Conservation (phyloP, 2,329 filamentous ascomycete genomes). For the Dothistroma septosporum region DNA sequence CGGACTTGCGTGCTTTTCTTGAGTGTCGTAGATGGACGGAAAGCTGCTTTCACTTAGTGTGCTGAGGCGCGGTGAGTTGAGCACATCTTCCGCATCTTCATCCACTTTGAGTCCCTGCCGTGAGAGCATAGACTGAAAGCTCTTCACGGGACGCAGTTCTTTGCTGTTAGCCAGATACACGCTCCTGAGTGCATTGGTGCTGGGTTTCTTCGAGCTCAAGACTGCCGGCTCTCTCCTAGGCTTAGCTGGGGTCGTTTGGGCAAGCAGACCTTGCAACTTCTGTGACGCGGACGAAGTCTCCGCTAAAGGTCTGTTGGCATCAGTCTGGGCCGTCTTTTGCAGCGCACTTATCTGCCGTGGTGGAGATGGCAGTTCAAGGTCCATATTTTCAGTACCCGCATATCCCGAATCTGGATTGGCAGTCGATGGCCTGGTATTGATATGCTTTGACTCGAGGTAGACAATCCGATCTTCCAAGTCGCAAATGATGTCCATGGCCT, state of each 20-base stretch:
- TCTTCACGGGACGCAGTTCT: conserved; percentile 32
- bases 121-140: conserved; percentile 36
- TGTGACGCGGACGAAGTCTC: conserved; percentile 24
- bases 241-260: conserved; percentile 23
- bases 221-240: conserved; percentile 31
- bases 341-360: conserved; percentile 18
- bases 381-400: conserved; percentile 33
- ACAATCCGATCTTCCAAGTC: conserved; percentile 52
- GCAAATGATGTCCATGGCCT: conserved; percentile 67
- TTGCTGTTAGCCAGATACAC: conserved; percentile 33
- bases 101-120: conserved; percentile 27
- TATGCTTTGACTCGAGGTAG: conserved; percentile 25
- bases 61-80: conserved; percentile 35
- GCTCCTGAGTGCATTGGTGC: conserved; percentile 34
- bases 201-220: conserved; percentile 32
- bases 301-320: conserved; percentile 11
- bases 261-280: conserved; percentile 23
- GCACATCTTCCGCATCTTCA: conserved; percentile 25
- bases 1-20: conserved; percentile 23
- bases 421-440: conserved; percentile 32
- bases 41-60: conserved; percentile 39
- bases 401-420: conserved; percentile 36
- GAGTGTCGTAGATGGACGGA: conserved; percentile 35
- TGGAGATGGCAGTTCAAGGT: conserved; percentile 28
- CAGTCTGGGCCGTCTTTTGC: conserved; percentile 12